Conservation (phyloP, 345 rosid species). For the Citrus glauca region DNA sequence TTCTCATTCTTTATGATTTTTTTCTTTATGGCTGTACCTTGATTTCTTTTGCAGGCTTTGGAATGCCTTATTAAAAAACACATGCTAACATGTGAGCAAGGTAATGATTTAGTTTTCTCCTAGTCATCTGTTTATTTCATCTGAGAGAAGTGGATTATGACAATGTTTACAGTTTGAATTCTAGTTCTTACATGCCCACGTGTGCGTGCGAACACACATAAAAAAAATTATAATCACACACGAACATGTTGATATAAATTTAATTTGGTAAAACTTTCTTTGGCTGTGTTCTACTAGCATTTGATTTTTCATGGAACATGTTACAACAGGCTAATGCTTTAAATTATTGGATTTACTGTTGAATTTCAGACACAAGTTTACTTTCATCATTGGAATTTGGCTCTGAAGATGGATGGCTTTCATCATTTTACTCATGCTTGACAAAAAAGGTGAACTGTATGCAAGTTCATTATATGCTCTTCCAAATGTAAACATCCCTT, state of each 20-base stretch:
- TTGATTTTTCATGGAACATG: neutral
- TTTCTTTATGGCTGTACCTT: slow-evolving; percentile 8
- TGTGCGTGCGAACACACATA: neutral
- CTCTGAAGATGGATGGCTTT: slow-evolving; percentile 90
- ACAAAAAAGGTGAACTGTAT: slow-evolving; percentile 58
- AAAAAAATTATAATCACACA: neutral
- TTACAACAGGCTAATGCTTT: neutral
- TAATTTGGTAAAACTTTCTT: neutral
- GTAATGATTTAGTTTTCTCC: slow-evolving; percentile 29
- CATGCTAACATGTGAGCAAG: slow-evolving; percentile 94
- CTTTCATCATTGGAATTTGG: slow-evolving; percentile 82
- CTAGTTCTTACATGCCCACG: neutral
- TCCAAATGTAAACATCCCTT: slow-evolving; percentile 3
- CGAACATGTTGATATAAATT: neutral
- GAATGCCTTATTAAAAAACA: slow-evolving; percentile 92
- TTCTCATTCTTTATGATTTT: neutral
- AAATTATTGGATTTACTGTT: slow-evolving; percentile 4
- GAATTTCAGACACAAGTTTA: slow-evolving; percentile 57
- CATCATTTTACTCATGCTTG: slow-evolving; percentile 92
- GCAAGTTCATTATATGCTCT: neutral
- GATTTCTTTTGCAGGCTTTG: slow-evolving; percentile 63
- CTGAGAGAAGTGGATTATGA: neutral
- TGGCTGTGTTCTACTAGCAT: neutral
- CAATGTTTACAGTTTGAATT: neutral
- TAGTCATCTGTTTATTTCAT: neutral